A percentile compares a stretch with the other conserved stretches of the same genome.
Conservation (phyloP, 768 basidiomycete genomes). For the Pholiota microspora region DNA sequence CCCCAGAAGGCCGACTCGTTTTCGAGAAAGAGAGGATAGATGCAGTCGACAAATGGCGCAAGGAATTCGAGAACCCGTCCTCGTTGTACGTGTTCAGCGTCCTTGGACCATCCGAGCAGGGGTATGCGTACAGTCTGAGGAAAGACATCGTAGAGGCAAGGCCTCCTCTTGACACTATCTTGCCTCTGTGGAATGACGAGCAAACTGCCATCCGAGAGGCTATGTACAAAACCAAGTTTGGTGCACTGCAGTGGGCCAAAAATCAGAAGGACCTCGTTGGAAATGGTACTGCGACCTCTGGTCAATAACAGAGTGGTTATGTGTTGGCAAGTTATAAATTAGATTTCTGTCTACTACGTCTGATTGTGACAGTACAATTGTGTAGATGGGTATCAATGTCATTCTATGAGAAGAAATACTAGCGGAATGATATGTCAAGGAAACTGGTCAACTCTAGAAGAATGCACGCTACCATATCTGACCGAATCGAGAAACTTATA, state of each 20-base stretch:
- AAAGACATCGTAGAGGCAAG: constrained; percentile 29
- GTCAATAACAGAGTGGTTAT: too few species aligned
- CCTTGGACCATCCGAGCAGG: constrained; percentile 31
- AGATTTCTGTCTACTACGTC: too few species aligned
- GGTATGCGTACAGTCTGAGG: constrained; percentile 32
- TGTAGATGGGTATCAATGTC: background rate
- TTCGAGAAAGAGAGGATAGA: constrained; percentile 37
- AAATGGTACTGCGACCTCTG: background rate
- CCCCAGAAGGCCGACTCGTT: constrained; percentile 28
- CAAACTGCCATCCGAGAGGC: constrained; percentile 28
- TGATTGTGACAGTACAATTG: too few species aligned
- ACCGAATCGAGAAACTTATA: background rate
- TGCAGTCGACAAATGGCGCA: constrained; percentile 20
- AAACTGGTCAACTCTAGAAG: background rate
- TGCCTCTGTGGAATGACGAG: constrained; percentile 37
- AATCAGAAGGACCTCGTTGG: background rate
- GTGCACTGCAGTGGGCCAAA: constrained; percentile 25
- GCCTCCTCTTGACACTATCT: constrained; percentile 25
- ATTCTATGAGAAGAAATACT: background rate
- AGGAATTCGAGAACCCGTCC: constrained; percentile 23
- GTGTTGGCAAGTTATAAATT: too few species aligned
- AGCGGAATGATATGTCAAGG: background rate
- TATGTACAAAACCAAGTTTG: constrained; percentile 35
- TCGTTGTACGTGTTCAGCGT: constrained; percentile 36
- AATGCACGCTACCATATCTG: background rate